These are phyloP conservation scores for Talaromyces adpressus DNA, from an alignment of 495 filamentous ascomycete species.

Conservation along the genomic window DNA sequence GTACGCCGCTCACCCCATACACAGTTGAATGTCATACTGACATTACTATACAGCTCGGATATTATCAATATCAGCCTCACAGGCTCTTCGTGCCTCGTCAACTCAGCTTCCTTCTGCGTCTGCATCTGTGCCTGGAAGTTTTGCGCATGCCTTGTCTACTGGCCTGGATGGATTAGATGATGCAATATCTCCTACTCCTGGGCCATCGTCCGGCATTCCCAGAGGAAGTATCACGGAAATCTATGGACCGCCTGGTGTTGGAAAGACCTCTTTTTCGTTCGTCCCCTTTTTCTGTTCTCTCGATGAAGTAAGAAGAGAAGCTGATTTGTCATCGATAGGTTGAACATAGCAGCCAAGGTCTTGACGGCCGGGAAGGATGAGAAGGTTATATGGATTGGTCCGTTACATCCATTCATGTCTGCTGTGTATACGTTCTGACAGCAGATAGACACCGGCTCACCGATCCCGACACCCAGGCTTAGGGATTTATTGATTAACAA, in stretches of 20 bases:
- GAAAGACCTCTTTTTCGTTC: slow-evolving; percentile 82
- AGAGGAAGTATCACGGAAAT: slow-evolving; percentile 81
- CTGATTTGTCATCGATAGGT: slow-evolving; percentile 32
- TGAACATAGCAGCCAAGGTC: slow-evolving; percentile 61
- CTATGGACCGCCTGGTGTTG: slow-evolving; percentile 80
- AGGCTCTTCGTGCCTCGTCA: slow-evolving; percentile 64
- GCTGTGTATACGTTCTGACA: background rate
- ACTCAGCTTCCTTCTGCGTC: slow-evolving; percentile 33
- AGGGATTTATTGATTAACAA: slow-evolving; percentile 22
- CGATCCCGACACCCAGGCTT: slow-evolving; percentile 33
- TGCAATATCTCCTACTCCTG: slow-evolving; percentile 23
- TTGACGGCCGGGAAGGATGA: slow-evolving; percentile 47
- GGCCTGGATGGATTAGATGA: slow-evolving; percentile 58
- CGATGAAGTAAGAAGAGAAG: background rate
- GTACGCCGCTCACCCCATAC: background rate
- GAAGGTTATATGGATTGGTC: slow-evolving; percentile 79
- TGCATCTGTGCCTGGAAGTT: background rate
- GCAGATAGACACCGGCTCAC: slow-evolving; percentile 41
- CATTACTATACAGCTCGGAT: slow-evolving; percentile 44
- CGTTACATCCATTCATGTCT: slow-evolving; percentile 18
- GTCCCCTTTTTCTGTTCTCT: slow-evolving; percentile 10
- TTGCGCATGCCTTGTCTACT: slow-evolving; percentile 46
- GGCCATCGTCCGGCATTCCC: slow-evolving; percentile 43
- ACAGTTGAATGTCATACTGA: background rate
- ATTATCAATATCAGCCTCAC: slow-evolving; percentile 80